Percentiles rank a stretch among this genome's conserved stretches.
Conservation (phyloP, 2,329 filamentous ascomycete species). For the Ophiostoma novo-ulmi region DNA sequence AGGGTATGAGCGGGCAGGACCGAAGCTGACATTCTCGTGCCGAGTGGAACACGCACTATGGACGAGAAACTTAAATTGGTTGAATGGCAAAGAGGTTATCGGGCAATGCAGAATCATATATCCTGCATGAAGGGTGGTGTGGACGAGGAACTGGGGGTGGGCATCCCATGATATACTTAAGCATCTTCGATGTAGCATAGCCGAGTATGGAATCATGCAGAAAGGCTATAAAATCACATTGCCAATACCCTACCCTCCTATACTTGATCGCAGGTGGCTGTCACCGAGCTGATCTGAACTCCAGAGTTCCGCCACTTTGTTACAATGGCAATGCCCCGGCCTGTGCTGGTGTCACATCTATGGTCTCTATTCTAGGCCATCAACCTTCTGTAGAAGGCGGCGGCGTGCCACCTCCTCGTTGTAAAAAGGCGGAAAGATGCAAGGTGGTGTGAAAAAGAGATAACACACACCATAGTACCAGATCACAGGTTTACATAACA, state of each 20-base stretch:
- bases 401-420: neutral
- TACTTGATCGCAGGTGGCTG: neutral
- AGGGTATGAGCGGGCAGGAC: neutral
- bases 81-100: neutral
- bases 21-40: constrained; percentile 12
- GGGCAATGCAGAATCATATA: neutral
- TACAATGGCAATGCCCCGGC: neutral
- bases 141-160: neutral
- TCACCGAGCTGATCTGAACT: neutral
- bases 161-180: constrained; percentile 4
- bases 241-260: neutral
- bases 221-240: neutral
- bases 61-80: neutral
- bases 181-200: neutral
- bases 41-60: neutral
- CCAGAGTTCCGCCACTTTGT: neutral
- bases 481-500: neutral
- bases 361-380: neutral
- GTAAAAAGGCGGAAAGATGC: constrained; percentile 1
- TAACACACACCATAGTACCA: neutral
- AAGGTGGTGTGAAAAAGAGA: constrained; percentile 7
- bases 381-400: neutral
- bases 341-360: neutral
- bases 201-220: neutral
- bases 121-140: constrained; percentile 3